These are phyloP conservation scores for Geranomyces michiganensis DNA, from an alignment of 192 early-diverging fungal genomes.

Conservation along the genomic window DNA sequence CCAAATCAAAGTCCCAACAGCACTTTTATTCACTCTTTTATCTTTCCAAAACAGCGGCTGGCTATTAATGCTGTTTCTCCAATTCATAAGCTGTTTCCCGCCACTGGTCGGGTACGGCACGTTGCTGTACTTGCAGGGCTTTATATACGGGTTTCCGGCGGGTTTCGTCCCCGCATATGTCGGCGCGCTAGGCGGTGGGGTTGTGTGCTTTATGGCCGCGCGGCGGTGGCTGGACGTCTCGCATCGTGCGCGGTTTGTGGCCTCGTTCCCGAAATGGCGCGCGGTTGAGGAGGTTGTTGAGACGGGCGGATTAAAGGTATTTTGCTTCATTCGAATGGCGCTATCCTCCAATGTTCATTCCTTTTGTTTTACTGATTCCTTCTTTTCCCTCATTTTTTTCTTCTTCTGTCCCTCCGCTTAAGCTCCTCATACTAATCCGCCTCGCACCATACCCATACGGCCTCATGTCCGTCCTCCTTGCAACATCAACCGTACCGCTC, in stretches of 20 bases:
- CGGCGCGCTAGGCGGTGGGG: slow-evolving; percentile 38
- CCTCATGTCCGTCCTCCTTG: slow-evolving; percentile 49
- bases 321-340: too few relatives aligned
- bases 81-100: slow-evolving; percentile 69
- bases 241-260: slow-evolving; percentile 16
- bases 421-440: slow-evolving; percentile 69
- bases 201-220: slow-evolving; percentile 25
- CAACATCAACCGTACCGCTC: slow-evolving; percentile 31
- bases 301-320: slow-evolving; percentile 36
- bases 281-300: slow-evolving; percentile 34
- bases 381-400: neutral
- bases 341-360: too few relatives aligned
- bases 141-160: slow-evolving; percentile 62
- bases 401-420: too few relatives aligned
- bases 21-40: neutral
- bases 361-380: too few relatives aligned
- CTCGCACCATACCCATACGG: slow-evolving; percentile 75
- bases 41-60: slow-evolving; percentile 26
- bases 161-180: slow-evolving; percentile 65
- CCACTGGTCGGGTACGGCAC: slow-evolving; percentile 71
- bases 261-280: slow-evolving; percentile 22
- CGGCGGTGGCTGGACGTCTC: slow-evolving; percentile 23
- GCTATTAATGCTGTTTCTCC: slow-evolving; percentile 48
- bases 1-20: neutral
- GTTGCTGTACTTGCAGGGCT: slow-evolving; percentile 65